Evolutionary conservation across 2,329 filamentous ascomycete genomes (phyloP).

Genomic region (Penicillium sp.): DNA sequence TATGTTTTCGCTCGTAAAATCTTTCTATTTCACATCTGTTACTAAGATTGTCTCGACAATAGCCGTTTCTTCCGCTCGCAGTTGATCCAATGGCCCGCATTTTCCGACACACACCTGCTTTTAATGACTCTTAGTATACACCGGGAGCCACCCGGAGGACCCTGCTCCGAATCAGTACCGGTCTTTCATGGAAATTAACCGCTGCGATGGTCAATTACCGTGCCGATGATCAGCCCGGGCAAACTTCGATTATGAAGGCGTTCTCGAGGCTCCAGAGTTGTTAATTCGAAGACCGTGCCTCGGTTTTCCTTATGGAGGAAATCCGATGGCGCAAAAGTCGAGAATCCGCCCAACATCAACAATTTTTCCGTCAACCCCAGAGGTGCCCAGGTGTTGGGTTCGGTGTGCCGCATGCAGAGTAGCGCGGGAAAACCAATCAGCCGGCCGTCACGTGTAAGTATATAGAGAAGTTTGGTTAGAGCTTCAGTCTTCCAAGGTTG

Average conservation of each 20-base stretch:
- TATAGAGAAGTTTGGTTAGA: background rate
- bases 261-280: background rate
- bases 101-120: background rate
- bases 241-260: background rate
- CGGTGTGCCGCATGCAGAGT: constrained; percentile 18
- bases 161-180: constrained; percentile 11
- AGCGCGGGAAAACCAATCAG: constrained; percentile 6
- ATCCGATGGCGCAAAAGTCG: background rate
- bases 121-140: constrained; percentile 4
- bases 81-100: constrained; percentile 1
- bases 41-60: constrained; percentile 1
- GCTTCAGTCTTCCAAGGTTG: too few relatives aligned
- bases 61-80: constrained; percentile 5
- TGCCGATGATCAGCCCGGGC: constrained; percentile 6
- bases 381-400: background rate
- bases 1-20: background rate
- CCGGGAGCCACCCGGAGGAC: constrained; percentile 13
- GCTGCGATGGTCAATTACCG: constrained; percentile 6
- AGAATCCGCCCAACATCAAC: background rate
- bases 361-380: background rate
- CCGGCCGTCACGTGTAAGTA: background rate
- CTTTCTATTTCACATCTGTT: background rate
- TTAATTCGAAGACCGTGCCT: background rate
- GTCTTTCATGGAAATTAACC: constrained; percentile 5
- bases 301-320: constrained; percentile 1